phyloP scores from a whole-genome alignment of 2,329 filamentous ascomycete genomes.

The Ophidiomyces ophidiicola region DNA sequence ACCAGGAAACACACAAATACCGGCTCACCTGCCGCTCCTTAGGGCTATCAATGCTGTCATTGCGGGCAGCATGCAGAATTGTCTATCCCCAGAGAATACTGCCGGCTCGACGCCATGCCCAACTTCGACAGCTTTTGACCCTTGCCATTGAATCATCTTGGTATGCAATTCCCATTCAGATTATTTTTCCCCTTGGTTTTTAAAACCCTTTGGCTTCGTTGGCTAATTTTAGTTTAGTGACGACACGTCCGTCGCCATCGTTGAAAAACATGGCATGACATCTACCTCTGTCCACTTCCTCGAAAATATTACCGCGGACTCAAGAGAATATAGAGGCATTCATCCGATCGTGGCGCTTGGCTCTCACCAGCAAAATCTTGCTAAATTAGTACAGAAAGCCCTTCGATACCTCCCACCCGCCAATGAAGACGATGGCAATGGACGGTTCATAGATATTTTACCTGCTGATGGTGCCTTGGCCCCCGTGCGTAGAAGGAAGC shows the following conservation, averaged over 20 bases:
- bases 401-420: slow-evolving; percentile 42
- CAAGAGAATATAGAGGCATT: slow-evolving; percentile 61
- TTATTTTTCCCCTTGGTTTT: too few relatives aligned
- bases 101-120: not conserved
- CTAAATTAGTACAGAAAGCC: slow-evolving; percentile 54
- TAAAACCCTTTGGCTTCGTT: slow-evolving; percentile 6
- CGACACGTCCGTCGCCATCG: slow-evolving; percentile 78
- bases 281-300: slow-evolving; percentile 59
- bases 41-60: slow-evolving; percentile 5
- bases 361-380: slow-evolving; percentile 62
- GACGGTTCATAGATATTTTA: slow-evolving; percentile 13
- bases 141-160: slow-evolving; percentile 71
- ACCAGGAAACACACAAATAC: too few relatives aligned
- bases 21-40: too few relatives aligned
- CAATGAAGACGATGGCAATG: slow-evolving; percentile 1
- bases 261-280: slow-evolving; percentile 44
- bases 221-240: slow-evolving; percentile 44
- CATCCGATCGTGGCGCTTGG: slow-evolving; percentile 63
- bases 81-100: slow-evolving; percentile 2
- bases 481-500: slow-evolving; percentile 35
- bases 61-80: slow-evolving; percentile 3
- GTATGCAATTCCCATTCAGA: slow-evolving; percentile 13
- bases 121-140: slow-evolving; percentile 18
- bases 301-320: slow-evolving; percentile 69
- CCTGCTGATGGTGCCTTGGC: slow-evolving; percentile 11